Evolutionary conservation across 106 monocot species (phyloP).

Genomic region (Alisma plantagoaquatica): DNA sequence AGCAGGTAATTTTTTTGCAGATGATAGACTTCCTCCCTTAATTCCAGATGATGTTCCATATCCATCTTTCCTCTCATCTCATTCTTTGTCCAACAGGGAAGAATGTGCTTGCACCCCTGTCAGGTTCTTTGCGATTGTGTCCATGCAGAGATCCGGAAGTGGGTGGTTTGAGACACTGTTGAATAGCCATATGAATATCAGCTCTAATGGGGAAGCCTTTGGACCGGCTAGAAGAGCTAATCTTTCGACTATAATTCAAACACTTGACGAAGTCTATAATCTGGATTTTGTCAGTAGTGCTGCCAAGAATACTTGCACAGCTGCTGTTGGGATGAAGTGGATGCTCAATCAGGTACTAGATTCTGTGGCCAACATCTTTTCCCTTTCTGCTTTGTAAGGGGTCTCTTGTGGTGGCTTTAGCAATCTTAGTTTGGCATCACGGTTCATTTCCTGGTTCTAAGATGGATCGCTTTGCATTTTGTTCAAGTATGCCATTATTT

Average conservation of each 20-base stretch:
- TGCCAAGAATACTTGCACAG: slow-evolving; percentile 47
- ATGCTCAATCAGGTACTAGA: slow-evolving; percentile 95
- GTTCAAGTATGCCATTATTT: background rate
- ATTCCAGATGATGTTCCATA: background rate
- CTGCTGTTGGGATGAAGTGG: slow-evolving; percentile 73
- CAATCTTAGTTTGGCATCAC: background rate
- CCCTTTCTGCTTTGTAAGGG: too few species aligned
- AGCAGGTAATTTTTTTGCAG: slow-evolving; percentile 23
- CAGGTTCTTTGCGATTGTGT: slow-evolving; percentile 58
- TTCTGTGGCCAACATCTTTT: too few species aligned
- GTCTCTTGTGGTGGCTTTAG: too few species aligned
- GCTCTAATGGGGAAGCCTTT: slow-evolving; percentile 81
- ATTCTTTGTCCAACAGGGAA: slow-evolving; percentile 28
- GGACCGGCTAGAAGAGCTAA: slow-evolving; percentile 49
- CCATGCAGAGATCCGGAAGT: slow-evolving; percentile 87
- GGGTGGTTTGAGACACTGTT: slow-evolving; percentile 84
- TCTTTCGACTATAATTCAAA: slow-evolving; percentile 36
- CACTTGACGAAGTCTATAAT: slow-evolving; percentile 59
- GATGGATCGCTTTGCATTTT: too few species aligned
- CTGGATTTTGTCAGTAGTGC: slow-evolving; percentile 53
- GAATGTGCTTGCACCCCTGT: slow-evolving; percentile 75
- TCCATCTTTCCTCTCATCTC: background rate
- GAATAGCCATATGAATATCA: slow-evolving; percentile 71
- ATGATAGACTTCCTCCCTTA: background rate
- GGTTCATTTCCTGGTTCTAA: background rate